A percentile compares a stretch with the other conserved stretches of the same genome.
phyloP scores from a whole-genome alignment of 768 basidiomycete species.

The Lactarius indigo region DNA sequence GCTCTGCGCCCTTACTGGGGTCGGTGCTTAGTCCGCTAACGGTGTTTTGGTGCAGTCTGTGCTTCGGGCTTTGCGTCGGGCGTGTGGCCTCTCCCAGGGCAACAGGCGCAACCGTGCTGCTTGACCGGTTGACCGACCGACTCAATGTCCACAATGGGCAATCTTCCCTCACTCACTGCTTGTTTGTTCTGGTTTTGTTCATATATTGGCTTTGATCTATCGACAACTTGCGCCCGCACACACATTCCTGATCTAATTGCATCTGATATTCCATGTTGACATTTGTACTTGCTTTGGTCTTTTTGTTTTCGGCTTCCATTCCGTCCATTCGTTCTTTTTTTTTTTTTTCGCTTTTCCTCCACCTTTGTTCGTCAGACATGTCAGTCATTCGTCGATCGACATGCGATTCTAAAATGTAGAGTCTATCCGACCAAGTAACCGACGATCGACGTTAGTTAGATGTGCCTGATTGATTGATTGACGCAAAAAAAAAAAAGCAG shows the following conservation, averaged over 20 bases:
- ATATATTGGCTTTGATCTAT: background rate
- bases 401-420: too few relatives aligned
- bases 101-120: background rate
- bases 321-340: too few relatives aligned
- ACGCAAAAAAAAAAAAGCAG: background rate
- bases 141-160: background rate
- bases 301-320: background rate
- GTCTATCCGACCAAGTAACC: too few relatives aligned
- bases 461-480: background rate
- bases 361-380: background rate
- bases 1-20: background rate
- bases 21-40: background rate
- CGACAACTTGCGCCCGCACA: background rate
- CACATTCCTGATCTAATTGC: background rate
- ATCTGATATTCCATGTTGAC: background rate
- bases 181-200: background rate
- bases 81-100: background rate
- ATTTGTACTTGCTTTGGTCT: background rate
- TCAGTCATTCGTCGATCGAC: too few relatives aligned
- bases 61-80: constrained; percentile 11
- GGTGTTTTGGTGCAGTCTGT: background rate
- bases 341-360: background rate
- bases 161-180: background rate
- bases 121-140: background rate
- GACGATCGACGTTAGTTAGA: background rate